Evolutionary conservation across 2,329 filamentous ascomycete genomes (phyloP), one percentile per base, ranked within the genome.

Genomic region (Colletotrichum tamarilloi): DNA sequence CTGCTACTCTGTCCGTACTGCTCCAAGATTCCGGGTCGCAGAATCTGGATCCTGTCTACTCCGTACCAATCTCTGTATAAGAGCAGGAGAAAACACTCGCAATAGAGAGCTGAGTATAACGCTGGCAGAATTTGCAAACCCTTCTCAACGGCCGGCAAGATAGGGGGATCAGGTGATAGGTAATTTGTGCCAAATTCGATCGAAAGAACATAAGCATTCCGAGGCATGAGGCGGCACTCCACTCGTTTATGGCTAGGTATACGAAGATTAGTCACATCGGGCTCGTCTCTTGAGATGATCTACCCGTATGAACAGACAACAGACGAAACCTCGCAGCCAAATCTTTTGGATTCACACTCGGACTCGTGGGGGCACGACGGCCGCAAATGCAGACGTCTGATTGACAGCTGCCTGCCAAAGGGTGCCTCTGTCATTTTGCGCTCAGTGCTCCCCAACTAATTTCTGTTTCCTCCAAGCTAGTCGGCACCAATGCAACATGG

Each of bases 381-480:
- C 22, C 19, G 32, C 63, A 66, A 26, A 19, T 30, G 14, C 32
- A 14, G 9, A 55, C 62, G 30, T 19, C 30, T 58, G 56, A 35
- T 57, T 70, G 46, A 57, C 60, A 71, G 46, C 71, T 70, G 60
- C 35, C 71, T 60, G 56, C 49, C 60, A 58, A 62, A 66, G 9
- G 9, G 22, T 26, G 28, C 16, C 22, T 26, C 30, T 70, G 42
- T 53, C 42, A 46, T 42, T 42, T 26, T 58, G 53, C 24, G 53
- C 59, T 35, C 67, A 55, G 67, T 57, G 26, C 67, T 46, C 35
- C n/a, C 35, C 49, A 26, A 24, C 49, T 8, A 70, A 60, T 26
- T 8, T 64, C 58, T 16, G 16, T 56, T 19, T 6, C 22, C 12
- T 52, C 26, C 26, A 35, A 53, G 32, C 53, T 42, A 28, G 52